Base-by-base conservation (phyloP, 768 basidiomycete species). In the Mycena galericulata region DNA sequence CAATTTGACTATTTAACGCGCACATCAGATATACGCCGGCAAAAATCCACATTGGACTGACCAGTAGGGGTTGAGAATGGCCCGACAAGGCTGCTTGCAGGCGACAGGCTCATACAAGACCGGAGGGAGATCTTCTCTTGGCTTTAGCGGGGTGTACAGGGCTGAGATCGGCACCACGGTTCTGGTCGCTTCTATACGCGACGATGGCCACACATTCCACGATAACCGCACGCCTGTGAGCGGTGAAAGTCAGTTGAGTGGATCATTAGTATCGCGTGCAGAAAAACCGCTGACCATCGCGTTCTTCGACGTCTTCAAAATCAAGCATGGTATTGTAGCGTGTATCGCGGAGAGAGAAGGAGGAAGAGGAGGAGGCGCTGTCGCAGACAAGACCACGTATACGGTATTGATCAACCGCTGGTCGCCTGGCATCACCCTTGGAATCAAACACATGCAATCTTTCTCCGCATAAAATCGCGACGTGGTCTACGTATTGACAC, bases 121-220 rank as follows among this genome's bases (percentile, higher is more conserved):
- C 1, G 96, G 96, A 0, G 97, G 96, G 0, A 99, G 87, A 76
- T 99, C 97, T 73, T 96, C 95, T 65, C 97, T 87, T 65, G 92
- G 86, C 82, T 98, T 99, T 73, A 99, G 85, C 20, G 98, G 98
- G 3, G 95, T 96, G 81, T 99, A 99, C 10, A 99, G 87, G 11
- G 98, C 95, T n/a, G 97, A 92, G 75, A 99, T 98, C 66, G 98
- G 98, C 9, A 99, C 97, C 43, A 99, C 97, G 6, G 95, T 98
- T 74, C 97, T 88, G 40, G 97, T 99, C 17, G 97, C 96, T 82
- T 99, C 98, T 79, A 99, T 97, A 74, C 98, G 91, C 67, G 96
- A 97, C 38, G 96, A 97, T 3, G 97, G 96, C 95, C 96, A 99
- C 65, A 97, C 95, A 80, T 99, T 99, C 98, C 97, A 99, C 51